These are phyloP conservation scores for Calycina herbarum DNA, from an alignment of 2,329 filamentous ascomycete species.

Conservation along the genomic window DNA sequence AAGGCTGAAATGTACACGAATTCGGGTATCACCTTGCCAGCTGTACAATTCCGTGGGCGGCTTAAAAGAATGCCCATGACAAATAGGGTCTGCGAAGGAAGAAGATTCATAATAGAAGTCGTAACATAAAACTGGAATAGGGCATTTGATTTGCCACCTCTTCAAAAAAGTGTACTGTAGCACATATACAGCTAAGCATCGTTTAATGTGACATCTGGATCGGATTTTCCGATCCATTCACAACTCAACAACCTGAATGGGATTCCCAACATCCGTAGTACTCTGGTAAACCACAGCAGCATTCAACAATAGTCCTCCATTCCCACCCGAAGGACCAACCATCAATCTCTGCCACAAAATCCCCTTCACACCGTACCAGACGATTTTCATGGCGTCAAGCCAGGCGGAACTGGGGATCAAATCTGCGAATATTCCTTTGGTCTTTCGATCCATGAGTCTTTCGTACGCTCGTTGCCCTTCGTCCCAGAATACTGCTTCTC, in stretches of 20 bases:
- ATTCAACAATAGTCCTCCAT: constrained; percentile 58
- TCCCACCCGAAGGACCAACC: constrained; percentile 50
- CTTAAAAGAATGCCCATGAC: no score
- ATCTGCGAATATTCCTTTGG: constrained; percentile 39
- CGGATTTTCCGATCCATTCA: constrained; percentile 15
- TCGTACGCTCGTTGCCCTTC: constrained; percentile 48
- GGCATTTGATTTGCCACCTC: background rate
- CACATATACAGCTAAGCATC: background rate
- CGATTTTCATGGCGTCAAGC: constrained; percentile 51
- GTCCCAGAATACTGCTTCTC: constrained; percentile 62
- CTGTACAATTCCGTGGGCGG: no score
- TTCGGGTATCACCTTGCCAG: no score
- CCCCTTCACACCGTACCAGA: constrained; percentile 53
- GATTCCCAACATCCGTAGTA: constrained; percentile 49
- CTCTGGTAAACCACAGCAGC: constrained; percentile 54
- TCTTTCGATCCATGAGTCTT: constrained; percentile 34
- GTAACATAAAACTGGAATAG: no score
- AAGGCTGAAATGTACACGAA: no score
- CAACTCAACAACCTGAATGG: constrained; percentile 34
- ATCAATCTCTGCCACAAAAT: constrained; percentile 58
- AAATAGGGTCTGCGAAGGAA: no score
- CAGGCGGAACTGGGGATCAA: constrained; percentile 41
- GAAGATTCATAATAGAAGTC: no score
- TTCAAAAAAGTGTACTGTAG: background rate
- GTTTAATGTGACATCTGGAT: no score